A percentile compares a stretch with the other conserved stretches of the same genome.
phyloP scores from a whole-genome alignment of 805 yeast species.

The Cyberlindnera subsufficiens region DNA sequence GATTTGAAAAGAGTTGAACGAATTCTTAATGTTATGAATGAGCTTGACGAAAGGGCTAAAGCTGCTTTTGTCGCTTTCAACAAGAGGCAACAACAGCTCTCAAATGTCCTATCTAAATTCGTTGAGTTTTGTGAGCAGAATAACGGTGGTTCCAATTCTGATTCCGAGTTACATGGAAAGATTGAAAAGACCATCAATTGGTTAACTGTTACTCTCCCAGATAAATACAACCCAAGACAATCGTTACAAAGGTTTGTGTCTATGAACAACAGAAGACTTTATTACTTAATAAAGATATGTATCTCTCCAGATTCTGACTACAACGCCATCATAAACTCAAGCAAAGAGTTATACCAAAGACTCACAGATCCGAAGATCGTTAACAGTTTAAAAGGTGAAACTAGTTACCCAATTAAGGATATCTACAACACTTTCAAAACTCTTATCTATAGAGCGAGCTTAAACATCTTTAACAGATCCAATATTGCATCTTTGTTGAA shows the following conservation, averaged over 20 bases:
- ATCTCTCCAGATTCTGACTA: conserved; percentile 54
- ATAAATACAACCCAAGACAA: conserved; percentile 38
- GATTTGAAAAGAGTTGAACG: conserved; percentile 45
- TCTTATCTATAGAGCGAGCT: conserved; percentile 55
- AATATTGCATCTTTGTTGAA: conserved; percentile 52
- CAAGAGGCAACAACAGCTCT: conserved; percentile 58
- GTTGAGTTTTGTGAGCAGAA: conserved; percentile 43
- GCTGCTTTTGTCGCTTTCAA: conserved; percentile 64
- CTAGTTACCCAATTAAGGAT: conserved; percentile 38
- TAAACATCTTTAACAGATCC: conserved; percentile 58
- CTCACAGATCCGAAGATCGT: conserved; percentile 47
- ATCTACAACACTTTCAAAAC: conserved; percentile 50
- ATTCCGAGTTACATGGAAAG: conserved; percentile 27
- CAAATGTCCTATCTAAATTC: conserved; percentile 44
- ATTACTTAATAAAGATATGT: conserved; percentile 49
- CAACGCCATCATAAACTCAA: conserved; percentile 50
- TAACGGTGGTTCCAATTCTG: conserved; percentile 26
- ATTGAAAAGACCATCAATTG: conserved; percentile 53
- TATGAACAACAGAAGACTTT: conserved; percentile 53
- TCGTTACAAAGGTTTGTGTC: conserved; percentile 48
- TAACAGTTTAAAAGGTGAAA: conserved; percentile 26
- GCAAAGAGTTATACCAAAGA: conserved; percentile 56
- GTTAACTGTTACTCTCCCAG: conserved; percentile 56
- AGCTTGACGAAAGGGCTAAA: conserved; percentile 51
- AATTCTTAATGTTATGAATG: conserved; percentile 40